Base-by-base conservation (phyloP, 164 flowering plant genomes). In the Berberis vulgaris region DNA sequence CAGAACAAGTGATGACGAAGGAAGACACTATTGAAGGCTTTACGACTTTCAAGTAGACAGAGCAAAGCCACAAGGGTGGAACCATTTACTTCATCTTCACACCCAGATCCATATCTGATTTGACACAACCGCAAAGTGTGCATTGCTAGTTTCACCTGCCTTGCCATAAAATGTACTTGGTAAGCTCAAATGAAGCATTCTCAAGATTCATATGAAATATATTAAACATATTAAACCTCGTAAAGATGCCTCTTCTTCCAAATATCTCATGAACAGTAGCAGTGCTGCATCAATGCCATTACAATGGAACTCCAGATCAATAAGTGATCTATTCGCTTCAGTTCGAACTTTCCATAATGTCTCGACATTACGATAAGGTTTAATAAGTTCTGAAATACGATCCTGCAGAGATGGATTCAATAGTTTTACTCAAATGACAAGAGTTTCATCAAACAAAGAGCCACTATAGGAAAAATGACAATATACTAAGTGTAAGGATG, bases 1-100 rank as follows among this genome's bases (percentile, higher is more conserved):
- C 96, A 87, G 76, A 91, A 94, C 62, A 94, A 65, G 71, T 91
- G 72, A 74, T 94, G 96, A 49, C 99, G 95, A 72, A 94, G 91
- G 67, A 68, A 77, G 61, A 86, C 81, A 80, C 91, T 94, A 71
- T 86, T 86, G 74, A 82, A 94, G 43, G 89, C 86, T 63, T 75
- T 72, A 12, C 80, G 87, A 62, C 97, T 81, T 69, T 86, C 95
- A 64, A 94, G 89, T 49, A 86, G 64, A 65, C 79, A 75, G 58
- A 94, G 88, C 73, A 94, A 71, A 59, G 86, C 70, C 52, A 86
- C 80, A 47, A 94, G 86, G 49, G 89, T 91, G 49, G 74, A 64
- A 63, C 76, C 78, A 54, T 75, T 74, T 41, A 86, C 59, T 26
- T 69, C 77, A 72, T 74, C 75, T 66, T 62, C 64, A 64, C 60